A percentile compares a stretch with the other conserved stretches of the same genome.
Conservation (phyloP, 2,329 filamentous ascomycete species). For the Claviceps arundinis region DNA sequence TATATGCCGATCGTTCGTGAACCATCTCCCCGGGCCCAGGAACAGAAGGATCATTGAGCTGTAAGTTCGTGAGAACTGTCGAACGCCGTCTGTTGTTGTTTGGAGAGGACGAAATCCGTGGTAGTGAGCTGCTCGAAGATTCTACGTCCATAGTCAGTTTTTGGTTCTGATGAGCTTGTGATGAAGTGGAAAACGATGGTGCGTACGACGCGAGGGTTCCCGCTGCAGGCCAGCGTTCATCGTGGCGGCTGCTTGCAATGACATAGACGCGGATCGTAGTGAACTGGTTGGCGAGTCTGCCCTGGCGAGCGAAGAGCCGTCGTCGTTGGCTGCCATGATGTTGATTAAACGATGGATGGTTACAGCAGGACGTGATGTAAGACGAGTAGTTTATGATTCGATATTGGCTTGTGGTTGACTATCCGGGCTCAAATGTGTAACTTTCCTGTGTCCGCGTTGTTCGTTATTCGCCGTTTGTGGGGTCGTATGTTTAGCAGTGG, state of each 20-base stretch:
- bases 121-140: conserved; percentile 39
- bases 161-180: too few relatives aligned
- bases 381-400: not conserved
- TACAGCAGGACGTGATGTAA: not conserved
- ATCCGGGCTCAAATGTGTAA: not conserved
- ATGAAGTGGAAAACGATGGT: not conserved
- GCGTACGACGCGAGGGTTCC: conserved; percentile 43
- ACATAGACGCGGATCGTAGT: conserved; percentile 52
- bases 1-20: conserved; percentile 24
- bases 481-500: too few relatives aligned
- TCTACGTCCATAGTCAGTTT: conserved; percentile 19
- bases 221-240: conserved; percentile 65
- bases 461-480: not conserved
- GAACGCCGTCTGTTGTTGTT: conserved; percentile 48
- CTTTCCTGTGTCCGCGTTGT: not conserved
- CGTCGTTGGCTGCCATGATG: conserved; percentile 17
- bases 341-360: not conserved
- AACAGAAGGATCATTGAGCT: conserved; percentile 55
- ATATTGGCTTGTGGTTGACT: not conserved
- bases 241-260: conserved; percentile 62
- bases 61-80: conserved; percentile 58
- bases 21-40: conserved; percentile 59
- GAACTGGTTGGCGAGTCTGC: conserved; percentile 44
- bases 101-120: conserved; percentile 29
- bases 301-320: conserved; percentile 13